Evolutionary conservation across 2,329 filamentous ascomycete species (phyloP).

Genomic region (Hypoxylon sp.): DNA sequence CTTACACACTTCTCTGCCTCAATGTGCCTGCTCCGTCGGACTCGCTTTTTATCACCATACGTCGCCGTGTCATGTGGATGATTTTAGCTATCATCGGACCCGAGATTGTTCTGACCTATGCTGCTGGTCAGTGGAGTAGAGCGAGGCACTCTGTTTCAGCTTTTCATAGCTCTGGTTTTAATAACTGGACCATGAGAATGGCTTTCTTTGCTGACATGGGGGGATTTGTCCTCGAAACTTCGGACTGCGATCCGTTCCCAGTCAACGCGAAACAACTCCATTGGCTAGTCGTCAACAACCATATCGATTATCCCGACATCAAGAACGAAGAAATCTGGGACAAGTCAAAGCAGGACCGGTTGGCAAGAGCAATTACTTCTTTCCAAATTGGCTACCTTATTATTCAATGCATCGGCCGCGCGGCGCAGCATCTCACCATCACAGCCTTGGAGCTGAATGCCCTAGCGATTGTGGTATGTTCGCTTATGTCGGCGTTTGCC

Average conservation of each 20-base stretch:
- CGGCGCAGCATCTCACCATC: slow-evolving; percentile 2
- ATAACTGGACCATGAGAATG: neutral
- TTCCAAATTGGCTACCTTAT: slow-evolving; percentile 5
- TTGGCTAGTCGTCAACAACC: neutral
- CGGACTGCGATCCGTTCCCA: neutral
- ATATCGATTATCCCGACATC: neutral
- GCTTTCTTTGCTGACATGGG: slow-evolving; percentile 13
- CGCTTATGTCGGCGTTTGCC: neutral
- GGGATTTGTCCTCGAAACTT: neutral
- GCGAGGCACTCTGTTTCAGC: neutral
- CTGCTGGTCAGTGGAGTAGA: slow-evolving; percentile 1
- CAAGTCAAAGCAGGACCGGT: slow-evolving; percentile 1
- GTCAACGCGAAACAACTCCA: neutral
- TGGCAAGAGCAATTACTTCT: neutral
- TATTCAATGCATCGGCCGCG: slow-evolving; percentile 1
- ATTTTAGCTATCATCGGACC: slow-evolving; percentile 4
- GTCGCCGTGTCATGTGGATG: neutral
- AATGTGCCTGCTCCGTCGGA: neutral
- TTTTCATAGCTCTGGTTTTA: neutral
- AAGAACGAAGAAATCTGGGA: slow-evolving; percentile 5
- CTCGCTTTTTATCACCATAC: neutral
- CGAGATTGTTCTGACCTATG: neutral
- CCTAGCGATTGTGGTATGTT: slow-evolving; percentile 3
- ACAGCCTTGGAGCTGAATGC: slow-evolving; percentile 5
- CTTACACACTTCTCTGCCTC: slow-evolving; percentile 2